Conservation (phyloP, 495 filamentous ascomycete species). For the Hypoxylon fragiforme region DNA sequence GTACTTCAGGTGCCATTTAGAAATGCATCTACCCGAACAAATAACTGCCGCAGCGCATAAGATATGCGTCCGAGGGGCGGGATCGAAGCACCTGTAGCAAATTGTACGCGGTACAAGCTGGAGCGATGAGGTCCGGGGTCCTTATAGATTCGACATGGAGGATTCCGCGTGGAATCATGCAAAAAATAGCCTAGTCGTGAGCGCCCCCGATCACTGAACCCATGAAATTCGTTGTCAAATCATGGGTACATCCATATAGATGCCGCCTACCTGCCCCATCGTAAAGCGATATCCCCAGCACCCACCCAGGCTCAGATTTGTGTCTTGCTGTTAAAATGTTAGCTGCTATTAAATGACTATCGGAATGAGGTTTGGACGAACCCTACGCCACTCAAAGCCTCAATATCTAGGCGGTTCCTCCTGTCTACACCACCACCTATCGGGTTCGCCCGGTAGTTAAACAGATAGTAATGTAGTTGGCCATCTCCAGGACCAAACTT, state of each 20-base stretch:
- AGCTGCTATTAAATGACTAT: conserved; percentile 14
- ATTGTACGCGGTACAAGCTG: conserved; percentile 4
- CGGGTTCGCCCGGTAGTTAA: conserved; percentile 86
- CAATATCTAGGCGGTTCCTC: conserved; percentile 71
- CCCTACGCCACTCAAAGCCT: conserved; percentile 81
- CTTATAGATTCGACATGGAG: conserved; percentile 12
- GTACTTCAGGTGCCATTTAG: conserved; percentile 31
- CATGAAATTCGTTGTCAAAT: neutral
- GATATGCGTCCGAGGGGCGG: conserved; percentile 15
- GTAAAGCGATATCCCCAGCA: no score
- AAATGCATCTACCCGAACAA: conserved; percentile 33
- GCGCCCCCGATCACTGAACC: no score
- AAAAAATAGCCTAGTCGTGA: no score
- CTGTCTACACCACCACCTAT: conserved; percentile 82
- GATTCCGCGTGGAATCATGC: conserved; percentile 11
- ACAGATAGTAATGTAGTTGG: conserved; percentile 92
- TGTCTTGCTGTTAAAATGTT: conserved; percentile 34
- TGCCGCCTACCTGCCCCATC: no score
- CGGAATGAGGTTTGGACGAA: conserved; percentile 72
- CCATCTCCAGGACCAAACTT: conserved; percentile 95
- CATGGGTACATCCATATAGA: no score
- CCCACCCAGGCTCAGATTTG: conserved; percentile 32
- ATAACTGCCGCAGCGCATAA: conserved; percentile 27
- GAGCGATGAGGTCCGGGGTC: conserved; percentile 15
- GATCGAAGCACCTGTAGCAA: conserved; percentile 11